Base-by-base conservation (phyloP, 352 stramenopile genomes). In the Phytophthora podocarpi region DNA sequence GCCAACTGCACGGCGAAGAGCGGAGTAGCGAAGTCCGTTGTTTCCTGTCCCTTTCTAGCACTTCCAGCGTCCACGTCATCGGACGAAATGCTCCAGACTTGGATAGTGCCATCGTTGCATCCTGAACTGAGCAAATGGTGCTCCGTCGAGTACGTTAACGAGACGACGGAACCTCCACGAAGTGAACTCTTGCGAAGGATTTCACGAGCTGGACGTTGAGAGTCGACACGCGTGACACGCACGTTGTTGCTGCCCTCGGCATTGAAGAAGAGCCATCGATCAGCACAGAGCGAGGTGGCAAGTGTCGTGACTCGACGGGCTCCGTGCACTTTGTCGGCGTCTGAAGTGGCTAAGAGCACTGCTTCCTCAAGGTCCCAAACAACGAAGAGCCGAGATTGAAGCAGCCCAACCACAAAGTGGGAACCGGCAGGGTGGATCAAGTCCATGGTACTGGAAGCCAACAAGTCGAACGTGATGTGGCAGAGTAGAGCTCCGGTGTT, bases 201-300 rank as follows among this genome's bases (percentile, higher is more conserved):
- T 63, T 92, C 90, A 51, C 87, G 87, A 8, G 73, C 72, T 46
- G 70, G 60, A 23, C 85, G 83, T 11, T 52, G 61, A 13, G 70
- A 75, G 42, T 86, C 79, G 1, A 87, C 64, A 4, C 67, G 48
- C 16, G 78, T 74, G 16, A 89, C 75, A 26, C 84, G 83, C 43
- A 95, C 82, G 62, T 76, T 93, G 41, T 87, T 82, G 68, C 83
- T 92, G 6, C 78, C 85, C 49, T 95, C 85, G 21, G 77, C 70
- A 37, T 70, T 69, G 59, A 89, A 95, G 47, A 93, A 93, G 20
- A 95, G 23, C 73, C 78, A 90, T 8, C 73, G 70, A 37, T 85
- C 67, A n/a, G 46, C 58, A 47, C 76, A 87, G 11, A 88, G 62
- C 23, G 85, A 92, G 2, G 58, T 79, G 5, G 82, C 66, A 35